phyloP scores from a whole-genome alignment of 2,329 filamentous ascomycete species.

The Fusarium subglutinans region DNA sequence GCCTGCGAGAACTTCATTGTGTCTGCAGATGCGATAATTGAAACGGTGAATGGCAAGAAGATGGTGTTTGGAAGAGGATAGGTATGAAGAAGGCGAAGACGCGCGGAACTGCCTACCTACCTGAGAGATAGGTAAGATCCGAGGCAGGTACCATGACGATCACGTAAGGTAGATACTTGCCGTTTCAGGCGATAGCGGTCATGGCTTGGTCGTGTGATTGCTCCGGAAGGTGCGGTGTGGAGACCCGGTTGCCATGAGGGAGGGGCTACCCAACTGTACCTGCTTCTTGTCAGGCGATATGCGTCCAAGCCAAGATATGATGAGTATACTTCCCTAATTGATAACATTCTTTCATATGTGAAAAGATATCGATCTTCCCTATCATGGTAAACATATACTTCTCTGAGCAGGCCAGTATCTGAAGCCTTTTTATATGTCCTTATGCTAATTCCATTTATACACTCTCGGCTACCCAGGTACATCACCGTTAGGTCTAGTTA shows the following conservation, averaged over 20 bases:
- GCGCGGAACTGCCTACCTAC: constrained; percentile 3
- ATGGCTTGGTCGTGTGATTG: constrained; percentile 34
- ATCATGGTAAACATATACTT: not conserved
- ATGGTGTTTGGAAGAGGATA: constrained; percentile 20
- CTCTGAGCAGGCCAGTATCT: not conserved
- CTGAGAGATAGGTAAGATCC: constrained; percentile 22
- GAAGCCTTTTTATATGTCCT: not conserved
- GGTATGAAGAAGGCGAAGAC: constrained; percentile 12
- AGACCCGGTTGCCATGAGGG: constrained; percentile 33
- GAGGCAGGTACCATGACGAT: constrained; percentile 34
- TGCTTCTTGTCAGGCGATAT: not conserved
- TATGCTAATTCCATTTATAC: not conserved
- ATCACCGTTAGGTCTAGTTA: not conserved
- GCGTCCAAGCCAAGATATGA: not conserved
- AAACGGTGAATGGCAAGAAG: not conserved
- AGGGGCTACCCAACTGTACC: not conserved
- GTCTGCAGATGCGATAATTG: not conserved
- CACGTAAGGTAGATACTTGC: constrained; percentile 36
- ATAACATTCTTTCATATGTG: not conserved
- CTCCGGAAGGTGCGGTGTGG: constrained; percentile 25
- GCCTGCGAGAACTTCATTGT: constrained; percentile 63
- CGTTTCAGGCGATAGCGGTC: constrained; percentile 26
- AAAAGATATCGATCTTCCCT: not conserved
- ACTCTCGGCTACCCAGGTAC: not conserved
- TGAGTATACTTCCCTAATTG: not conserved